Base-by-base conservation (phyloP, 164 flowering plant species). In the Liriodendron chinense region DNA sequence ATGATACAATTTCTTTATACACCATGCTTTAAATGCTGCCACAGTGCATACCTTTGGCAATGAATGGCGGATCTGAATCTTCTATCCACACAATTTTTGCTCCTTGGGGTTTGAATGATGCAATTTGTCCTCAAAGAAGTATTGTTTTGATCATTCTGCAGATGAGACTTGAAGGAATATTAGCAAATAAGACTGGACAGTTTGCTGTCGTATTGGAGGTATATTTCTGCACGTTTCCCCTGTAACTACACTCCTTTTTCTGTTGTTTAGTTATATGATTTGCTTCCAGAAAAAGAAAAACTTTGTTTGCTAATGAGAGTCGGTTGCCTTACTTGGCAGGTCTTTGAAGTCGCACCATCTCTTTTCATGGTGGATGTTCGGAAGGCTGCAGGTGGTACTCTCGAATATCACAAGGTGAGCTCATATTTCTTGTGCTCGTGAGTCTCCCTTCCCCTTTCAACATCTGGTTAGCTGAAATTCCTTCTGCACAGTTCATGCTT, bases 341-440 rank as follows among this genome's bases (percentile, higher is more conserved):
- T 94, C 75, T 96, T 43, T 82, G 98, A 96, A 84, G 96, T 96
- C 78, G 99, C 99, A 20, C 89, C 96, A 9, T 86, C 93, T 20
- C 95, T 96, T 76, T 96, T 91, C 83, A 96, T 94, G 99, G 94
- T 94, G 69, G 98, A 96, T 78, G 98, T 91, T 74, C 86, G 99
- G 43, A 96, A 94, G 84, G 99, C 96, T 74, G 87, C 97, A 63
- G 98, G 99, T 3, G 99, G 94, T 74, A 91, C 96, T 68, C 93
- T 96, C 77, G 98, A 96, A 79, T 96, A 96, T 84, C 99, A 96
- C 84, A 90, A 92, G 97, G 98, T 92, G 73, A 71, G 77, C 47
- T n/a, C 22, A 43, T 20, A 16, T 62, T 12, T 48, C 16, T 4
- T 34, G 43, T 34, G 43, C 43, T 34, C 7, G 43, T 34, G 18